Evolutionary conservation across 139 green algal species (phyloP).

Genomic region (Chlamydomonas urium): DNA sequence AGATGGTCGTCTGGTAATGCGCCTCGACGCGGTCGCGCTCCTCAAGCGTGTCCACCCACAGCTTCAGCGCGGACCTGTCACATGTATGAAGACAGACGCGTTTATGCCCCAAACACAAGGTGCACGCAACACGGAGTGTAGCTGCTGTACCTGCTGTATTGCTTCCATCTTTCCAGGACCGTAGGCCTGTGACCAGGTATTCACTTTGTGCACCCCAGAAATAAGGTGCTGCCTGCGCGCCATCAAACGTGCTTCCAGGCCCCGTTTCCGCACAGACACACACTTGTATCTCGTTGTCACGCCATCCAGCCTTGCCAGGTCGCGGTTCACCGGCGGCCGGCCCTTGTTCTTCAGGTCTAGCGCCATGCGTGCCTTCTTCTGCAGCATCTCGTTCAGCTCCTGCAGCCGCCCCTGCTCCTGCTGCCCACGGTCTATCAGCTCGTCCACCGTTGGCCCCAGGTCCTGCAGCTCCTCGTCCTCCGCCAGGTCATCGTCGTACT

Average conservation of each 20-base stretch:
- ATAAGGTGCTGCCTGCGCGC: too few species aligned
- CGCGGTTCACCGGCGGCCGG: conserved; percentile 34
- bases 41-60: conserved; percentile 52
- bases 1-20: conserved; percentile 52
- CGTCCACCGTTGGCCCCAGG: conserved; percentile 40
- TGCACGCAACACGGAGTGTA: too few species aligned
- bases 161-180: too few species aligned
- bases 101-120: too few species aligned
- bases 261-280: too few species aligned
- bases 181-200: too few species aligned
- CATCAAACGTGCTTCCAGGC: too few species aligned
- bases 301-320: conserved; percentile 49
- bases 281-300: conserved; percentile 47
- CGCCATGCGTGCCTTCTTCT: conserved; percentile 39
- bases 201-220: too few species aligned
- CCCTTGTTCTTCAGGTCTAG: conserved; percentile 52
- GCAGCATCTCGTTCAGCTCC: conserved; percentile 48
- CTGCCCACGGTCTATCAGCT: conserved; percentile 40
- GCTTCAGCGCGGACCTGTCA: conserved; percentile 49
- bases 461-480: conserved; percentile 35
- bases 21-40: conserved; percentile 43
- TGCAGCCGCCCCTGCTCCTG: conserved; percentile 40
- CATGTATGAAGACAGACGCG: neutral
- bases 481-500: conserved; percentile 21
- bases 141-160: too few species aligned